Evolutionary conservation across 2,329 filamentous ascomycete genomes (phyloP), one percentile per base, ranked within the genome.

Genomic region (Ophiostoma himal-ulmi): DNA sequence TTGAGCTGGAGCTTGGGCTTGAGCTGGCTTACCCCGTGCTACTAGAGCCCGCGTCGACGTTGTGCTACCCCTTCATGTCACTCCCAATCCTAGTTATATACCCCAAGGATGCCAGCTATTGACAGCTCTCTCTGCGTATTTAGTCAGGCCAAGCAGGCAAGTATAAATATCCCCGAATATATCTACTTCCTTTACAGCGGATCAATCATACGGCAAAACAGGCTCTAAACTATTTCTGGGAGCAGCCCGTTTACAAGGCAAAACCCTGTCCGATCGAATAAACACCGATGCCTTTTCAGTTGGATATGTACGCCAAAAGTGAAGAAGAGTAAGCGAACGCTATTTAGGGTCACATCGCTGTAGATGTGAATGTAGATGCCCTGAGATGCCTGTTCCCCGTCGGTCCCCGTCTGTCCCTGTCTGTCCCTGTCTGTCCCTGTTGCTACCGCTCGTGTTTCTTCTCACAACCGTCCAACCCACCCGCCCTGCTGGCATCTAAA

Each of bases 141-240:
- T 48, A 48, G 44, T 48, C 44, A 48, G 44, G 44, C 8, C 44
- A 3, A 54, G 7, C 2, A 26, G 10, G 14, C 2, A 57, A 57
- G 11, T 26, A n/a, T 26, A 57, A 11, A 57, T 22, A 3, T 48
- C 39, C 39, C 14, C 39, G 5, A 48, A 20, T 48, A 5, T 5
- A 17, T 48, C 44, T 20, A 48, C 8, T 57, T 13, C 22, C 52
- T 57, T 17, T 57, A 26, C n/a, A 7, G 57, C 57, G 57, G 26
- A 26, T 62, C 26, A 62, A 62, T 62, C 57, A 30, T 26, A 62
- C 57, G 57, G 57, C 57, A 62, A 62, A 62, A 36, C 26, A 26
- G 57, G 57, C 57, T 34, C 26, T 62, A 62, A 34, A 14, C 57
- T 62, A 34, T 62, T 62, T 62, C 22, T 62, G 57, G 57, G 57